phyloP scores from a whole-genome alignment of 352 stramenopile genomes.

The Pythium rhizo-oryzae region DNA sequence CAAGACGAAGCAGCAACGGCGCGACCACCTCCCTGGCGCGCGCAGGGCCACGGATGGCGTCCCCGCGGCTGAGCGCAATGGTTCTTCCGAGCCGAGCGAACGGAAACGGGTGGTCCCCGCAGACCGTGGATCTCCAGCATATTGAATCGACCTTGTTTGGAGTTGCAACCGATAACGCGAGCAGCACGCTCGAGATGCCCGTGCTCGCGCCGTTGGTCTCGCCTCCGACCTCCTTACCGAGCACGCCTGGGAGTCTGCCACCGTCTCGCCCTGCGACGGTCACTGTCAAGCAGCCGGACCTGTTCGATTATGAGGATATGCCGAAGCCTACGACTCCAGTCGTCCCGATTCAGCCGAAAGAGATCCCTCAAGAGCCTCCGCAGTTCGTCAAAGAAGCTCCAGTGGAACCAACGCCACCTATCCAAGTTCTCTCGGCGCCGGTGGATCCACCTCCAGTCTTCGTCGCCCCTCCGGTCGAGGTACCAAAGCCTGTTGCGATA shows the following conservation, averaged over 20 bases:
- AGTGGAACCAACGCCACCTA: neutral
- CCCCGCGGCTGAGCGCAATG: slow-evolving; percentile 12
- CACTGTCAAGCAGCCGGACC: slow-evolving; percentile 12
- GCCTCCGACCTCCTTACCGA: neutral
- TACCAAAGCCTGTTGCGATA: neutral
- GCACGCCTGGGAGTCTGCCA: neutral
- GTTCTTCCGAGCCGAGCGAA: neutral
- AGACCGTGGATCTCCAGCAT: slow-evolving; percentile 9
- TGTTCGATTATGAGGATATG: slow-evolving; percentile 34
- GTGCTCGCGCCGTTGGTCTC: neutral
- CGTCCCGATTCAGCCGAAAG: neutral
- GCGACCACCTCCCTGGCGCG: neutral
- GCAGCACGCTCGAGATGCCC: neutral
- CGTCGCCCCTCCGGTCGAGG: neutral
- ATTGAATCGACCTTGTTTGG: slow-evolving; percentile 19
- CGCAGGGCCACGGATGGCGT: slow-evolving; percentile 1
- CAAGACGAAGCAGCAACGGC: neutral
- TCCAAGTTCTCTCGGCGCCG: too few species aligned
- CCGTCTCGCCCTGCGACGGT: slow-evolving; percentile 1
- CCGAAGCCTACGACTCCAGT: slow-evolving; percentile 5
- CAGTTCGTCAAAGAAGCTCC: neutral
- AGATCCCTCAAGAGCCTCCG: neutral
- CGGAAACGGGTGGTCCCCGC: neutral
- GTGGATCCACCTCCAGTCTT: neutral
- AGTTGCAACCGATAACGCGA: neutral